phyloP scores from a whole-genome alignment of 2,329 filamentous ascomycete genomes.

The Neopestalotiopsis sp. region DNA sequence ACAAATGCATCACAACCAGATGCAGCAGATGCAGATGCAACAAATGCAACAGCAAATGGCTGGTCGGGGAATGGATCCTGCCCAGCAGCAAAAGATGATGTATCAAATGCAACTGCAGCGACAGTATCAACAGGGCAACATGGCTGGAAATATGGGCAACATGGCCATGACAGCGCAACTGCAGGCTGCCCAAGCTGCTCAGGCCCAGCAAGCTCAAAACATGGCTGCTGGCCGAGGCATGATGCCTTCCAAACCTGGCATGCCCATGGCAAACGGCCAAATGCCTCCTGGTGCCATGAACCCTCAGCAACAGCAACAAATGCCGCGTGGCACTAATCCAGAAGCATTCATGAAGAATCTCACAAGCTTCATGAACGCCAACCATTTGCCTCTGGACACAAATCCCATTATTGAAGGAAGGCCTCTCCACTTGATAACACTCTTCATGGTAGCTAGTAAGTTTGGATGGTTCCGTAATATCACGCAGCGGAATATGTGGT shows the following conservation, averaged over 20 bases:
- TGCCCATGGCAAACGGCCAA: constrained; percentile 62
- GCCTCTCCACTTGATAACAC: constrained; percentile 73
- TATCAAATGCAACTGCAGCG: constrained; percentile 87
- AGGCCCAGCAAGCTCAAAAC: constrained; percentile 36
- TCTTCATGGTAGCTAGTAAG: constrained; percentile 81
- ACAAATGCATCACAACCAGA: constrained; percentile 43
- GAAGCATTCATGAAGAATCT: constrained; percentile 80
- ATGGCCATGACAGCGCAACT: constrained; percentile 58
- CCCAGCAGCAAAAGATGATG: constrained; percentile 72
- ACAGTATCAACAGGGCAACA: constrained; percentile 68
- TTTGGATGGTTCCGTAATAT: constrained; percentile 79
- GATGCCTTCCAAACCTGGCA: constrained; percentile 56
- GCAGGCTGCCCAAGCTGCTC: constrained; percentile 40
- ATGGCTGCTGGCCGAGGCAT: constrained; percentile 51
- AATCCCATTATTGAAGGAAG: constrained; percentile 78
- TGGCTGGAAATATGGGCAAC: constrained; percentile 11
- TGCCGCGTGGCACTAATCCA: constrained; percentile 52
- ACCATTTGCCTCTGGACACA: constrained; percentile 74
- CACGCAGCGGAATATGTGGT: constrained; percentile 74
- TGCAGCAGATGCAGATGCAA: constrained; percentile 46
- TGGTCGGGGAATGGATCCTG: constrained; percentile 62
- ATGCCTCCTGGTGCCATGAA: constrained; percentile 55
- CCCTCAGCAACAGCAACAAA: constrained; percentile 48
- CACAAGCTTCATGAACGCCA: constrained; percentile 76
- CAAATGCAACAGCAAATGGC: constrained; percentile 45